These are phyloP conservation scores for Eremothecium coryli DNA, from an alignment of 1,139 yeast species.

Conservation along the genomic window DNA sequence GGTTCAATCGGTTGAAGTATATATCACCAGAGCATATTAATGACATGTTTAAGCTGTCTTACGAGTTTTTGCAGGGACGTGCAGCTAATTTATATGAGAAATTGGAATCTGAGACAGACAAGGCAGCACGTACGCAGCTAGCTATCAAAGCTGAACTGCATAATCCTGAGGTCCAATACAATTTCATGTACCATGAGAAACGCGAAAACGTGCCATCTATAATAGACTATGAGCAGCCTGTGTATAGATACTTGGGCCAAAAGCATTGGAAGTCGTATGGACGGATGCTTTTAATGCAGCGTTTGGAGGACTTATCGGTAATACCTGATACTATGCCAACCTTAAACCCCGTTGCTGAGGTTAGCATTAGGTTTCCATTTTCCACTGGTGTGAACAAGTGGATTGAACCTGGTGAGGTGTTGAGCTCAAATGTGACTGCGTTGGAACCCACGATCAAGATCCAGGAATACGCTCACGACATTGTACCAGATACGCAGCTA, in stretches of 20 bases:
- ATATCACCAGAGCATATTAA: conserved; percentile 60
- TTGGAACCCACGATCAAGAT: conserved; percentile 68
- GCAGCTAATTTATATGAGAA: conserved; percentile 23
- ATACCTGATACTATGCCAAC: conserved; percentile 95
- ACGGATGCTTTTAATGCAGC: conserved; percentile 42
- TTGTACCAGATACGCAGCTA: conserved; percentile 35
- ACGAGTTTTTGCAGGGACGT: conserved; percentile 48
- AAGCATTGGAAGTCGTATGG: conserved; percentile 65
- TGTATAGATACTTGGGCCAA: conserved; percentile 60
- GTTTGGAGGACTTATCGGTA: conserved; percentile 74
- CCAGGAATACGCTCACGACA: conserved; percentile 55
- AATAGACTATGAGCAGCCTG: conserved; percentile 66
- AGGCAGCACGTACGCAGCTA: conserved; percentile 26
- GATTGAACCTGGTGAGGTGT: conserved; percentile 68
- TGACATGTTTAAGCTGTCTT: conserved; percentile 63
- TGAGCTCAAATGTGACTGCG: conserved; percentile 65
- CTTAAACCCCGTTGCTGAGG: conserved; percentile 70
- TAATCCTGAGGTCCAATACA: conserved; percentile 80
- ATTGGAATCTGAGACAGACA: conserved; percentile 23
- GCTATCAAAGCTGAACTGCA: conserved; percentile 49
- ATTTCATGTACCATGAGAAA: conserved; percentile 39
- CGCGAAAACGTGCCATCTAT: conserved; percentile 34
- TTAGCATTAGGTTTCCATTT: conserved; percentile 62
- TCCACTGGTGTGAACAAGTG: conserved; percentile 54
- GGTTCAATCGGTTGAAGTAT: conserved; percentile 43